A percentile compares a stretch with the other conserved stretches of the same genome.
These are phyloP conservation scores for Sicyos edulis DNA, from an alignment of 306 rosid genomes.

Conservation along the genomic window DNA sequence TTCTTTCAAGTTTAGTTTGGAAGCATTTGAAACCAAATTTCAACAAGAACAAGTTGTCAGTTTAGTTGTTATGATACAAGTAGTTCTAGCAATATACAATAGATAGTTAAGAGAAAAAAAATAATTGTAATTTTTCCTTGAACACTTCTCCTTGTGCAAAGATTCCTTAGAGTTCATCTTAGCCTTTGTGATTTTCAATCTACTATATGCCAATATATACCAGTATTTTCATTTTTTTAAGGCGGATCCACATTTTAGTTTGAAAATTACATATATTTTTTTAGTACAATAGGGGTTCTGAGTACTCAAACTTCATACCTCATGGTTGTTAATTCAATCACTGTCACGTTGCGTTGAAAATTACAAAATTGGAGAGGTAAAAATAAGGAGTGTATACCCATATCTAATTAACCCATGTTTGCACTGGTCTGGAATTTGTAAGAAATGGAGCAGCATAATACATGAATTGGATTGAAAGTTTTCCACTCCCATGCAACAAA, in stretches of 20 bases:
- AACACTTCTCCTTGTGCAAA: conserved; percentile 1
- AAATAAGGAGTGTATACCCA: background rate
- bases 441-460: background rate
- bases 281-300: no score
- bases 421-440: background rate
- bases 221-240: background rate
- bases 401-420: background rate
- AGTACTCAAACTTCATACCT: no score
- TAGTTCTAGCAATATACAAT: conserved; percentile 30
- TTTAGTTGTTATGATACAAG: conserved; percentile 19
- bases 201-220: background rate
- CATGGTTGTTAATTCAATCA: no score
- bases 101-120: conserved; percentile 18
- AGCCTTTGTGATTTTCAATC: background rate
- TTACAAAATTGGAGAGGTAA: background rate
- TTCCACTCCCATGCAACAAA: conserved; percentile 1
- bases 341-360: no score
- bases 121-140: conserved; percentile 1
- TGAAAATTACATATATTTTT: background rate
- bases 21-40: conserved; percentile 24
- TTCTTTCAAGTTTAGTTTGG: conserved; percentile 35
- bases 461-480: background rate
- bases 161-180: conserved; percentile 4
- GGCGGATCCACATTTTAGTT: background rate
- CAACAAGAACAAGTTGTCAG: conserved; percentile 20